A percentile compares a stretch with the other conserved stretches of the same genome.
Evolutionary conservation across 352 stramenopile species (phyloP).

Genomic region (Globisporangium echinulatum): DNA sequence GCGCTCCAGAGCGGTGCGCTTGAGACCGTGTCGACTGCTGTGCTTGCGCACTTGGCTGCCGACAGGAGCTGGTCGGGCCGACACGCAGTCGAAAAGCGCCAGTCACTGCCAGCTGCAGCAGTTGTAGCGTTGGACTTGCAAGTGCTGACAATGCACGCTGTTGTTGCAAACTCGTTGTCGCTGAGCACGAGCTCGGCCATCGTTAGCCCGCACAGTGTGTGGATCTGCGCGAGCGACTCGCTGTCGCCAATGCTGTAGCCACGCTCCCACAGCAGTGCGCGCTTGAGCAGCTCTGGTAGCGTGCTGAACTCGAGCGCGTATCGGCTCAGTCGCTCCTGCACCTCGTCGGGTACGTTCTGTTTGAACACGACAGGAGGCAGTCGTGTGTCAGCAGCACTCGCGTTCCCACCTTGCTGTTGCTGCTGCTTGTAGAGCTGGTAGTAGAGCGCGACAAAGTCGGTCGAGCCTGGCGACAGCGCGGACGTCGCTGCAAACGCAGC

Average conservation of each 20-base stretch:
- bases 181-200: conserved; percentile 26
- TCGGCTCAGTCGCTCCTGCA: conserved; percentile 7
- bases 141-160: conserved; percentile 8
- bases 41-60: conserved; percentile 14
- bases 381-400: neutral
- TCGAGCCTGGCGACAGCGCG: neutral
- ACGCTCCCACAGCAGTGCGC: conserved; percentile 52
- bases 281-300: conserved; percentile 32
- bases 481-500: too few species aligned
- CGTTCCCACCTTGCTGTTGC: neutral
- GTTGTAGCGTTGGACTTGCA: conserved; percentile 5
- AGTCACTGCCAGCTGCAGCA: neutral
- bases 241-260: conserved; percentile 24
- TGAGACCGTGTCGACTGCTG: conserved; percentile 10
- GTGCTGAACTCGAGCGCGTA: conserved; percentile 13
- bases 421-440: neutral
- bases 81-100: conserved; percentile 5
- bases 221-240: conserved; percentile 22
- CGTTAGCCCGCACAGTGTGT: conserved; percentile 17
- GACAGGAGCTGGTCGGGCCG: conserved; percentile 7
- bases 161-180: conserved; percentile 16
- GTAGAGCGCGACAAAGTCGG: conserved; percentile 9
- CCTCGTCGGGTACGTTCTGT: conserved; percentile 9
- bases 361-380: conserved; percentile 5
- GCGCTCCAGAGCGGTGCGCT: conserved; percentile 9